Conservation (phyloP, 163 green algal genomes). For the Scenedesmus sp. region DNA sequence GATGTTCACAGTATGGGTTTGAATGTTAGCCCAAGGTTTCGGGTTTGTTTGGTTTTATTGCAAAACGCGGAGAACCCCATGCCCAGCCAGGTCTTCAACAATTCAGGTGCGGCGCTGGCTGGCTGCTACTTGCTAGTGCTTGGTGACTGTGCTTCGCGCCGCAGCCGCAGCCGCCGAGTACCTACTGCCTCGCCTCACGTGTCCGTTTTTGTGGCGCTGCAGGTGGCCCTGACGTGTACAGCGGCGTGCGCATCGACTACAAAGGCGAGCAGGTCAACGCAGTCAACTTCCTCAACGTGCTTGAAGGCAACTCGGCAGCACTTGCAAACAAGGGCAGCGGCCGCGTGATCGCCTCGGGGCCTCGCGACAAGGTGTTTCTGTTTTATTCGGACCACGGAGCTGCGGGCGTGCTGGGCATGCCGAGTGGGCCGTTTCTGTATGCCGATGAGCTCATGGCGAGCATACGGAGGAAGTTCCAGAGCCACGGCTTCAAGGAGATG, state of each 20-base stretch:
- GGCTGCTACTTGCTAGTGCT: too few species aligned
- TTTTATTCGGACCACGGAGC: conserved; percentile 93
- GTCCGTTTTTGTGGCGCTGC: conserved; percentile 3
- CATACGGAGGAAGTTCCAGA: conserved; percentile 66
- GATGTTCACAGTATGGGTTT: too few species aligned
- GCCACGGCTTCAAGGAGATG: conserved; percentile 83
- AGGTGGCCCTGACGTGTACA: conserved; percentile 87
- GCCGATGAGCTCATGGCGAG: conserved; percentile 77
- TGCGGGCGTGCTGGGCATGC: conserved; percentile 94
- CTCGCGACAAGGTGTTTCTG: conserved; percentile 88
- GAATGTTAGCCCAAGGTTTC: too few species aligned
- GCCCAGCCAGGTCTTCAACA: conserved; percentile 84
- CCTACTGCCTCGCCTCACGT: too few species aligned
- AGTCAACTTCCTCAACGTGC: conserved; percentile 86
- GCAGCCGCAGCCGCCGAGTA: too few species aligned
- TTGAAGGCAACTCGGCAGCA: conserved; percentile 79
- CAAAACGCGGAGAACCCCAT: conserved; percentile 79
- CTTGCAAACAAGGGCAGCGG: conserved; percentile 62
- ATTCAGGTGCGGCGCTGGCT: conserved; percentile 55
- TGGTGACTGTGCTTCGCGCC: too few species aligned
- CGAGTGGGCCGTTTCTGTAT: conserved; percentile 70
- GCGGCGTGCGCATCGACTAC: conserved; percentile 91
- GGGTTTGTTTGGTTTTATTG: too few species aligned
- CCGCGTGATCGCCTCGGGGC: conserved; percentile 80
- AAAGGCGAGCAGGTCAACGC: conserved; percentile 80